These are phyloP conservation scores for Papiliotrema flavescens DNA, from an alignment of 1,284 basidiomycete species.

Conservation along the genomic window DNA sequence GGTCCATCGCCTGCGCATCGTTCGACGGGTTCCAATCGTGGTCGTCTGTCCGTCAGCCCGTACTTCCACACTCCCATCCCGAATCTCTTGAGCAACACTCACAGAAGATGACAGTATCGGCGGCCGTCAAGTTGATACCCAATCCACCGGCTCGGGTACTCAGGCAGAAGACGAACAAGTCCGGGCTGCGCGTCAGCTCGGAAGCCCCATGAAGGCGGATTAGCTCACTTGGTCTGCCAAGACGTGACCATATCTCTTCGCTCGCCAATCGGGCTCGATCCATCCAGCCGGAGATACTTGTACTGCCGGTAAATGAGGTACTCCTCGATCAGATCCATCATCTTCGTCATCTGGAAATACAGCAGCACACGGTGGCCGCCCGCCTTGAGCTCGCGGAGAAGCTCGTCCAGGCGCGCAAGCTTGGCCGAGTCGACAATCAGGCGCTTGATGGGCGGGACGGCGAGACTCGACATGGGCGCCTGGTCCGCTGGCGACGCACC, in stretches of 20 bases:
- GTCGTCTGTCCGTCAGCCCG: conserved; percentile 60
- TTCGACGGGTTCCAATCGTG: conserved; percentile 99
- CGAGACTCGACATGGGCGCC: conserved; percentile 78
- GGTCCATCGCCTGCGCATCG: conserved; percentile 99
- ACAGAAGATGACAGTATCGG: conserved; percentile 91
- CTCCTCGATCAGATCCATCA: conserved; percentile 99
- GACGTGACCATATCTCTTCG: conserved; percentile 98
- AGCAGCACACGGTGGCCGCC: conserved; percentile 92
- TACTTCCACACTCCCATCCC: no score
- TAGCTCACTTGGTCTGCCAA: conserved; percentile 88
- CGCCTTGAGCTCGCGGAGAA: conserved; percentile 88
- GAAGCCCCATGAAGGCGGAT: background rate
- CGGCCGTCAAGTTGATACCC: conserved; percentile 97
- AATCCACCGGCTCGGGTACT: conserved; percentile 96
- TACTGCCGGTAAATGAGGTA: conserved; percentile 97
- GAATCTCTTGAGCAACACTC: no score
- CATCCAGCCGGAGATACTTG: conserved; percentile 95
- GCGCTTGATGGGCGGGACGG: conserved; percentile 91
- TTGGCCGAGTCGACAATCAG: conserved; percentile 97
- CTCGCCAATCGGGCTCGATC: conserved; percentile 91
- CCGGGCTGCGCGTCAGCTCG: conserved; percentile 58
- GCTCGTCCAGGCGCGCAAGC: conserved; percentile 80
- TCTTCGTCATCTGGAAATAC: conserved; percentile 99
- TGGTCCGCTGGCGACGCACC: conserved; percentile 67
- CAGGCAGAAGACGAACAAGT: conserved; percentile 92